Percentiles rank a stretch among this genome's conserved stretches.
These are phyloP conservation scores for Xerocomellus chrysenteron DNA, from an alignment of 768 basidiomycete genomes.

Conservation along the genomic window DNA sequence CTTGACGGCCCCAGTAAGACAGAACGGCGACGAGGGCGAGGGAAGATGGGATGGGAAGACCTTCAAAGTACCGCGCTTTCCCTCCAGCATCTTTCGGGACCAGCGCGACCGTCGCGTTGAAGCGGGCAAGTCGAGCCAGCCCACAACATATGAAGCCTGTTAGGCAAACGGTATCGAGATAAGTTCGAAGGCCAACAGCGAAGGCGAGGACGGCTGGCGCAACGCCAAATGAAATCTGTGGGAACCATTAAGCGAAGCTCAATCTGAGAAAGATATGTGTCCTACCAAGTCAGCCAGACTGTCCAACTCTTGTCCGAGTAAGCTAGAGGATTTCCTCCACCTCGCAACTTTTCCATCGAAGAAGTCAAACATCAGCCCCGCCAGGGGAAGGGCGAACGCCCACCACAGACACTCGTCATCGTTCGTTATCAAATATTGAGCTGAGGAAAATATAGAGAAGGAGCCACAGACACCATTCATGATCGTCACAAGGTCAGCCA, in stretches of 20 bases:
- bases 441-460: conserved; percentile 91
- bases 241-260: conserved; percentile 1
- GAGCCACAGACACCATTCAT: conserved; percentile 99
- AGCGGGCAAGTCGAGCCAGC: conserved; percentile 93
- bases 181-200: conserved; percentile 85
- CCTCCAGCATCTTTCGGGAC: conserved; percentile 85
- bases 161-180: conserved; percentile 84
- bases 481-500: conserved; percentile 97
- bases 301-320: conserved; percentile 97
- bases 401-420: conserved; percentile 80
- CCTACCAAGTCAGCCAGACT: conserved; percentile 90
- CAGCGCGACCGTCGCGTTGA: conserved; percentile 96
- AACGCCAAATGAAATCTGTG: conserved; percentile 94
- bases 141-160: conserved; percentile 95
- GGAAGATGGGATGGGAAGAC: conserved; percentile 93
- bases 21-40: conserved; percentile 76
- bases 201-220: conserved; percentile 94
- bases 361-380: conserved; percentile 97
- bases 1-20: conserved; percentile 79
- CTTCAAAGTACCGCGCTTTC: conserved; percentile 95
- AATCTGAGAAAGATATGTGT: background rate
- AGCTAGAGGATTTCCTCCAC: conserved; percentile 93
- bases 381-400: conserved; percentile 85
- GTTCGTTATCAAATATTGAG: conserved; percentile 79
- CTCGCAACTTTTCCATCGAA: conserved; percentile 97